A percentile compares a stretch with the other conserved stretches of the same genome.
phyloP scores from a whole-genome alignment of 768 basidiomycete genomes.

The Pulveroboletus sp. region DNA sequence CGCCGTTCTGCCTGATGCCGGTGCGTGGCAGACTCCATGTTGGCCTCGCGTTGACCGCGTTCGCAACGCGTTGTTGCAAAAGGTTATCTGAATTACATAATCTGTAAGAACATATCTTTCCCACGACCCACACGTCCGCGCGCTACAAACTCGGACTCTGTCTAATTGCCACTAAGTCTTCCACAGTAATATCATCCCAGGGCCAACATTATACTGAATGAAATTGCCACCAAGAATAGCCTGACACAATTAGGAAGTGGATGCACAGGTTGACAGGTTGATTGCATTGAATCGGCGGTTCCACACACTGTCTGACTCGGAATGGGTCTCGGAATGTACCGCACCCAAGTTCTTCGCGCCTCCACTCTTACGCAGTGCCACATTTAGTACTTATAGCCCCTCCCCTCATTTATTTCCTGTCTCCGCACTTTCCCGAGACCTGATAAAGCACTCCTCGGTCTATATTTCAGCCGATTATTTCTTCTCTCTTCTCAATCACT shows the following conservation, averaged over 20 bases:
- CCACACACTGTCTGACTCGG: conserved; percentile 7
- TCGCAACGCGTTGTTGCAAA: conserved; percentile 25
- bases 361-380: conserved; percentile 25
- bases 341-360: conserved; percentile 20
- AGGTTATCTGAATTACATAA: conserved; percentile 17
- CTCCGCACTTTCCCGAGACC: conserved; percentile 8
- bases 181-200: conserved; percentile 7
- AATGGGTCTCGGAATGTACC: conserved; percentile 31
- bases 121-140: conserved; percentile 10
- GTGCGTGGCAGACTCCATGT: conserved; percentile 57
- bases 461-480: conserved; percentile 9
- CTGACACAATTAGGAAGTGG: conserved; percentile 5
- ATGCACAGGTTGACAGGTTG: conserved; percentile 12
- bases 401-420: conserved; percentile 9
- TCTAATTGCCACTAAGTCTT: conserved; percentile 9
- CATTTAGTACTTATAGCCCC: conserved; percentile 26
- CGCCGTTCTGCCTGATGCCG: conserved; percentile 37
- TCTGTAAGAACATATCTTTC: conserved; percentile 5
- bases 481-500: conserved; percentile 17
- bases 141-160: conserved; percentile 5
- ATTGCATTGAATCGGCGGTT: conserved; percentile 3
- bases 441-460: conserved; percentile 1
- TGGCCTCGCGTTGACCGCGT: conserved; percentile 14
- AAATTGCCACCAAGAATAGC: conserved; percentile 7
- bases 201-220: conserved; percentile 1